Percentiles rank a stretch among this genome's conserved stretches.
phyloP scores from a whole-genome alignment of 106 monocot species.

The Acorus calamus region DNA sequence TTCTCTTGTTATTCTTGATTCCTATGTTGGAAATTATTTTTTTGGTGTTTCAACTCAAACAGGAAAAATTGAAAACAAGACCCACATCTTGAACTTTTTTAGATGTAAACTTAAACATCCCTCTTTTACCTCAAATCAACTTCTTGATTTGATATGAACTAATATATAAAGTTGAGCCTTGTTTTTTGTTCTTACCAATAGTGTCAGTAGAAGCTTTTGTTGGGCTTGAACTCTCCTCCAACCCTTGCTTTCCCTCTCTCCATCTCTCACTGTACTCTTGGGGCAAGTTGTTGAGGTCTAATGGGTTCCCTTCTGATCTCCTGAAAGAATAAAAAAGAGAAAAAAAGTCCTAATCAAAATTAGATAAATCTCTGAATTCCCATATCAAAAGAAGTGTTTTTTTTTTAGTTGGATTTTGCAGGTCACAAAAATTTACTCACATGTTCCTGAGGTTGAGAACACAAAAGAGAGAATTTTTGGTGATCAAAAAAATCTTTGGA shows the following conservation, averaged over 20 bases:
- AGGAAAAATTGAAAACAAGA: too few species aligned
- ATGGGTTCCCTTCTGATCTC: slow-evolving; percentile 64
- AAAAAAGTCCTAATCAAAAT: background rate
- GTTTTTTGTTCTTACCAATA: slow-evolving; percentile 24
- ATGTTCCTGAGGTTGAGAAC: background rate
- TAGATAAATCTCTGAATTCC: background rate
- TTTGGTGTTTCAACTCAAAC: background rate
- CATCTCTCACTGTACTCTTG: slow-evolving; percentile 39
- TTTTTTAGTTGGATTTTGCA: background rate
- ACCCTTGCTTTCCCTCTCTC: slow-evolving; percentile 34
- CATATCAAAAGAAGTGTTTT: background rate
- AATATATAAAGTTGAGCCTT: too few species aligned
- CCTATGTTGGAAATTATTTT: slow-evolving; percentile 15
- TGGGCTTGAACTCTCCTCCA: slow-evolving; percentile 78
- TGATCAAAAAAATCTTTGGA: too few species aligned
- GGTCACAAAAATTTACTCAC: background rate
- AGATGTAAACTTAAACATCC: background rate
- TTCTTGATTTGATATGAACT: too few species aligned
- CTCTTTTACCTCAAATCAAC: background rate
- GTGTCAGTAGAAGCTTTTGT: slow-evolving; percentile 61
- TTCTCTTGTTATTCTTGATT: slow-evolving; percentile 65
- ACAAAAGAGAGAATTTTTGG: background rate
- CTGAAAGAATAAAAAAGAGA: slow-evolving; percentile 18
- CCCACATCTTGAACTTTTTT: too few species aligned
- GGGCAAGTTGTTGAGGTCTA: slow-evolving; percentile 96